Evolutionary conservation across 1,139 yeast species (phyloP).

Genomic region (Pneumocystis sp.): DNA sequence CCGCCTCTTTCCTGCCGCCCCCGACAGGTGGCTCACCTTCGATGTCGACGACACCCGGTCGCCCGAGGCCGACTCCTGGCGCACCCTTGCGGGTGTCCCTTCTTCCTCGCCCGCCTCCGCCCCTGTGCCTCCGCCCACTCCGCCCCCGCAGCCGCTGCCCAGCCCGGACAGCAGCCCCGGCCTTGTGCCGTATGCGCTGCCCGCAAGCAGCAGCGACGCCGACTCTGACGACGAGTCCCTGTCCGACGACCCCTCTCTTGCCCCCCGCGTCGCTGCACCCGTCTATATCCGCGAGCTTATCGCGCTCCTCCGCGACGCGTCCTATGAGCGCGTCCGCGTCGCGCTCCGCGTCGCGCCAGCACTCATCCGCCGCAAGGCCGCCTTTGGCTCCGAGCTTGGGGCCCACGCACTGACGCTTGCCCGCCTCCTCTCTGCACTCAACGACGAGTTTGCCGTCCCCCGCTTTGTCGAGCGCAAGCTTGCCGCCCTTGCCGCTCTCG

Average conservation of each 20-base stretch:
- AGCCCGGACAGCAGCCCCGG: no score
- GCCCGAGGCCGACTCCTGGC: not conserved
- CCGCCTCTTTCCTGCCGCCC: not conserved
- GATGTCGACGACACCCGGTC: not conserved
- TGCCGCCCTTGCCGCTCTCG: not conserved
- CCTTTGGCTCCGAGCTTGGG: not conserved
- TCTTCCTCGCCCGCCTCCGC: no score
- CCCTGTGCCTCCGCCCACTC: no score
- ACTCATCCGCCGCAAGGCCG: not conserved
- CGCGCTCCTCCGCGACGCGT: no score
- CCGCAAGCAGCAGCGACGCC: no score
- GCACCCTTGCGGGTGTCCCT: not conserved
- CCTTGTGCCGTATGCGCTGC: no score
- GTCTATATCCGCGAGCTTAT: no score
- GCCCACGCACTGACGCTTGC: not conserved
- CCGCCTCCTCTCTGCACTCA: not conserved
- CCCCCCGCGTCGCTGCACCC: no score
- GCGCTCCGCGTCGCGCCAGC: not conserved
- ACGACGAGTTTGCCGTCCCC: not conserved
- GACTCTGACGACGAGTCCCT: no score
- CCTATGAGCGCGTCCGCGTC: no score
- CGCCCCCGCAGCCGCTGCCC: no score
- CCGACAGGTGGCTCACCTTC: not conserved
- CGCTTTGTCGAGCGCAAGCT: not conserved
- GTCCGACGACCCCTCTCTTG: no score